Conservation (phyloP, 2,329 filamentous ascomycete genomes). For the Penicillium sp. region DNA sequence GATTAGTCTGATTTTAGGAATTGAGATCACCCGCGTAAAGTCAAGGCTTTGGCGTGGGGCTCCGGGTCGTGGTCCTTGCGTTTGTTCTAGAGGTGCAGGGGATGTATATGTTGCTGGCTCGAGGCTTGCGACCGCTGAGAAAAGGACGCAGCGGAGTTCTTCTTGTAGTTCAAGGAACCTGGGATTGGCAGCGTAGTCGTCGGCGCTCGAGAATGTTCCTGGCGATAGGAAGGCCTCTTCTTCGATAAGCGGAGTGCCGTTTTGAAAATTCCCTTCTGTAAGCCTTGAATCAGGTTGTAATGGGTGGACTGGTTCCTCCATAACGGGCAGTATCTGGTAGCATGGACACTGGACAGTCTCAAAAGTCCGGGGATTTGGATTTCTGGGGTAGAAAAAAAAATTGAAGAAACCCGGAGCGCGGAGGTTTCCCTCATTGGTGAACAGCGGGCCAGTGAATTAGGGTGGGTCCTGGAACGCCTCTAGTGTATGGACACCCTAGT, state of each 20-base stretch:
- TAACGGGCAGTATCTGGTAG: not conserved
- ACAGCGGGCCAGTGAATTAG: no score
- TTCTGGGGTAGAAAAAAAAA: slow-evolving; percentile 12
- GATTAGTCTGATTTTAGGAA: slow-evolving; percentile 37
- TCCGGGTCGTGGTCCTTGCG: slow-evolving; percentile 4
- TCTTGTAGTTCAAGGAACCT: slow-evolving; percentile 45
- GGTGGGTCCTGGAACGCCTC: no score
- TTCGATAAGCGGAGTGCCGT: slow-evolving; percentile 16
- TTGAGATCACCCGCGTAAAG: slow-evolving; percentile 22
- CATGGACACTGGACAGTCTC: not conserved
- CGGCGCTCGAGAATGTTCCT: slow-evolving; percentile 26
- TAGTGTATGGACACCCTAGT: no score
- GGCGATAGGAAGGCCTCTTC: slow-evolving; percentile 26
- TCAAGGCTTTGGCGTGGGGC: slow-evolving; percentile 19
- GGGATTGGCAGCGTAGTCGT: slow-evolving; percentile 34
- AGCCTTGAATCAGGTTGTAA: slow-evolving; percentile 11
- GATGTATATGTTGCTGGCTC: slow-evolving; percentile 37
- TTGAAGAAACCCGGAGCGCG: slow-evolving; percentile 1
- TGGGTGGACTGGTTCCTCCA: slow-evolving; percentile 17
- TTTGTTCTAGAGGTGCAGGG: slow-evolving; percentile 26
- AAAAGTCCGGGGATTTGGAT: not conserved
- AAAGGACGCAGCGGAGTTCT: slow-evolving; percentile 42
- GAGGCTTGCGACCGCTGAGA: slow-evolving; percentile 43
- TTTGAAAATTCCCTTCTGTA: slow-evolving; percentile 10
- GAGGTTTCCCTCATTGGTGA: no score